Percentiles rank a stretch among this genome's conserved stretches.
Conservation (phyloP, 2,329 filamentous ascomycete genomes). For the Hymenoscyphus albidus region DNA sequence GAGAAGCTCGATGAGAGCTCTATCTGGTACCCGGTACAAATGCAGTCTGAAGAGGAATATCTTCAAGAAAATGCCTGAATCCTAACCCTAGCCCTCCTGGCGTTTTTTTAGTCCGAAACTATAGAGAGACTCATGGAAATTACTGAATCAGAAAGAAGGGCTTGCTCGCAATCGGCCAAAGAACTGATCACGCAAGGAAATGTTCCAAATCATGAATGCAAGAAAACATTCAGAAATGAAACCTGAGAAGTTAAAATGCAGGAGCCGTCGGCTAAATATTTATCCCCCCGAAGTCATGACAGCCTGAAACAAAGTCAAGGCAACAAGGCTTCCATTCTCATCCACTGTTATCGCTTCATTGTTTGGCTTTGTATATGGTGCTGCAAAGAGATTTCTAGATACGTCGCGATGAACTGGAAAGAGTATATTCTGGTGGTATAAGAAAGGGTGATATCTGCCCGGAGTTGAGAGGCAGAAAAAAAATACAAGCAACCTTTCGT, state of each 20-base stretch:
- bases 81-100: too few species aligned
- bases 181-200: neutral
- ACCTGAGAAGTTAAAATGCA: neutral
- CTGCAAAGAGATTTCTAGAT: neutral
- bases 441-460: neutral
- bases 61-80: neutral
- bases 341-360: neutral
- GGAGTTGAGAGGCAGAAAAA: neutral
- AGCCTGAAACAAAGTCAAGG: neutral
- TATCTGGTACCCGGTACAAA: conserved; percentile 7
- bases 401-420: neutral
- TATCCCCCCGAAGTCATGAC: neutral
- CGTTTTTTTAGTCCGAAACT: neutral
- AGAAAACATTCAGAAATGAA: neutral
- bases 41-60: conserved; percentile 45
- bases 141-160: neutral
- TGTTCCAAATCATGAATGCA: neutral
- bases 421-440: neutral
- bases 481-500: neutral
- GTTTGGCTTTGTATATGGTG: neutral
- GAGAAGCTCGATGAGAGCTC: too few species aligned
- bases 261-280: neutral
- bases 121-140: neutral
- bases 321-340: conserved; percentile 1
- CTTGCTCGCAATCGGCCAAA: neutral